phyloP scores from a whole-genome alignment of 2,329 filamentous ascomycete species.

The Aspergillus luchuensis region DNA sequence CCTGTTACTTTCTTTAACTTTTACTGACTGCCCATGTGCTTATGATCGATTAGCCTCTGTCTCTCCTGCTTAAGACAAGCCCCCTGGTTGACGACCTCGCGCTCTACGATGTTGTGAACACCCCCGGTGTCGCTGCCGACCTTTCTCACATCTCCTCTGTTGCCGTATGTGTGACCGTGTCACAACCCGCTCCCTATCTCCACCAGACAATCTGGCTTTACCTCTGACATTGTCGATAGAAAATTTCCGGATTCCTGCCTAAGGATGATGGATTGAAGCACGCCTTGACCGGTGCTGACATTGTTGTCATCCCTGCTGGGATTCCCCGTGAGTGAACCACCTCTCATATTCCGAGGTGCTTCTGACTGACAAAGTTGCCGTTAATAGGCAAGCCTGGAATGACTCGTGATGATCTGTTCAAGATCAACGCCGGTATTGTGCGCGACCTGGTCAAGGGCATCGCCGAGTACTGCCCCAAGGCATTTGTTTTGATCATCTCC shows the following conservation, averaged over 20 bases:
- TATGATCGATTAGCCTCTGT: constrained; percentile 71
- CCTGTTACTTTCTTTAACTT: background rate
- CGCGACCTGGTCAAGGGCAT: constrained; percentile 87
- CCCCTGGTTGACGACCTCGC: constrained; percentile 88
- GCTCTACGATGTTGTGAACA: constrained; percentile 99
- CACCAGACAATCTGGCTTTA: background rate
- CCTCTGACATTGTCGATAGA: constrained; percentile 55
- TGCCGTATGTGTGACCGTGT: constrained; percentile 62
- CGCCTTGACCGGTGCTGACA: constrained; percentile 88
- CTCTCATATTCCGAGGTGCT: background rate
- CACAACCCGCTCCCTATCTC: background rate
- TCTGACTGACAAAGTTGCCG: constrained; percentile 23
- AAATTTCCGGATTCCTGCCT: constrained; percentile 85
- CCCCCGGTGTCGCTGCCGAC: constrained; percentile 91
- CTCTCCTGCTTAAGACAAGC: constrained; percentile 89
- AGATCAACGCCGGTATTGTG: constrained; percentile 98
- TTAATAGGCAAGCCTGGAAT: constrained; percentile 91
- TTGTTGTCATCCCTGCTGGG: constrained; percentile 95
- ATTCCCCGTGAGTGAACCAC: constrained; percentile 76
- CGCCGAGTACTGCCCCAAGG: constrained; percentile 86
- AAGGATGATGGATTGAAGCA: constrained; percentile 80
- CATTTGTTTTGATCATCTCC: constrained; percentile 94
- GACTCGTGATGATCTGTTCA: constrained; percentile 99
- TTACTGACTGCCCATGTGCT: constrained; percentile 3
- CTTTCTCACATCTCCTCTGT: constrained; percentile 94